These are phyloP conservation scores for Emydomyces testavorans DNA, from an alignment of 2,329 filamentous ascomycete genomes.

Conservation along the genomic window DNA sequence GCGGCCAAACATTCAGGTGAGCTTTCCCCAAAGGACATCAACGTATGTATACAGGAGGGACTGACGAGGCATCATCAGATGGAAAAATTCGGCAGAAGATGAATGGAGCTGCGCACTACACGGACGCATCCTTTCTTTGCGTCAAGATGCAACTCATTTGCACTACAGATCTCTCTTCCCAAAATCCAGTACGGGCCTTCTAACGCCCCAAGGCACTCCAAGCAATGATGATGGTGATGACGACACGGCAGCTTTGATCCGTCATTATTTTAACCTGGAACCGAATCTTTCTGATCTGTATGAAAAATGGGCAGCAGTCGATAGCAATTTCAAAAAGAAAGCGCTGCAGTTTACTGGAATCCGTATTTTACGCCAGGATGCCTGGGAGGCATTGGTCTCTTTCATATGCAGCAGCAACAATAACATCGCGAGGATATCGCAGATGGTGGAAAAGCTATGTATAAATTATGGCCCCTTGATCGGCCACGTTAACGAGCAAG, in stretches of 20 bases:
- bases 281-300: conserved; percentile 70
- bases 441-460: conserved; percentile 93
- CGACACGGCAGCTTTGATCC: conserved; percentile 61
- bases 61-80: conserved; percentile 45
- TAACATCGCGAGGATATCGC: conserved; percentile 86
- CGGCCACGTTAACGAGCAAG: conserved; percentile 54
- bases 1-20: conserved; percentile 80
- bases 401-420: conserved; percentile 99
- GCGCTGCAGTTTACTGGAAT: conserved; percentile 82
- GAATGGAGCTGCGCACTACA: conserved; percentile 86
- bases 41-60: too few relatives aligned
- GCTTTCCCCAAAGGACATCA: not conserved
- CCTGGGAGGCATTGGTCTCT: conserved; percentile 84
- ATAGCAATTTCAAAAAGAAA: conserved; percentile 78
- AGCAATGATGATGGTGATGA: conserved; percentile 50
- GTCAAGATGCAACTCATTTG: conserved; percentile 65
- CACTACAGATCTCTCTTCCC: conserved; percentile 64
- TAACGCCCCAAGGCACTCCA: conserved; percentile 20
- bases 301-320: conserved; percentile 70
- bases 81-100: conserved; percentile 66
- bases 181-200: not conserved
- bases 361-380: conserved; percentile 83
- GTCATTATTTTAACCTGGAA: conserved; percentile 75
- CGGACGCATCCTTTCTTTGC: conserved; percentile 72
- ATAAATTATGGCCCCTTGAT: conserved; percentile 69